A percentile compares a stretch with the other conserved stretches of the same genome.
Conservation (phyloP, 208 protist species). For the Crithidia acanthocephali region DNA sequence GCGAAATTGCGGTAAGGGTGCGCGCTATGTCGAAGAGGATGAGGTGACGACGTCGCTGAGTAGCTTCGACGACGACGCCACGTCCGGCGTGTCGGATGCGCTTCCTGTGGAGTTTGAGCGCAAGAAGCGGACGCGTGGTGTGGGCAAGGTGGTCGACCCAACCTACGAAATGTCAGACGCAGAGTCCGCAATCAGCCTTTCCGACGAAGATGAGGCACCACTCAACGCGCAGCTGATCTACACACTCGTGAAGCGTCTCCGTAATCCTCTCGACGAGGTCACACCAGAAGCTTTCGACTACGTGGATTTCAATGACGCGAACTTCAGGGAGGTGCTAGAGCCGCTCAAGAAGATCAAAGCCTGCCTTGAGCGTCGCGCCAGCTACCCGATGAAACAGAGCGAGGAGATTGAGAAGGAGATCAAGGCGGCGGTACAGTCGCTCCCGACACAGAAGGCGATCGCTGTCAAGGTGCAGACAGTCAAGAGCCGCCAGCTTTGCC, state of each 20-base stretch:
- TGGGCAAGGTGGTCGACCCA: constrained; percentile 20
- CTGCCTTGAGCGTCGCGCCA: constrained; percentile 50
- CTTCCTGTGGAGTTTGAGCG: constrained; percentile 30
- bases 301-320: constrained; percentile 53
- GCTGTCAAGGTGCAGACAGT: constrained; percentile 40
- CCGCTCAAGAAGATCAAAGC: constrained; percentile 45
- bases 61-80: constrained; percentile 18
- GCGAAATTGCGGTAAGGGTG: constrained; percentile 17
- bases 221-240: constrained; percentile 62
- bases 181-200: constrained; percentile 24
- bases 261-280: constrained; percentile 35
- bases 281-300: constrained; percentile 46
- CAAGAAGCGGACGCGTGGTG: constrained; percentile 10
- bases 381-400: constrained; percentile 33
- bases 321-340: constrained; percentile 48
- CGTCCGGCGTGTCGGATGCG: constrained; percentile 12
- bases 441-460: constrained; percentile 44
- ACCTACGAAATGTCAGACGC: constrained; percentile 21
- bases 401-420: constrained; percentile 23
- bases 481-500: constrained; percentile 25
- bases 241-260: constrained; percentile 32
- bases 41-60: constrained; percentile 20
- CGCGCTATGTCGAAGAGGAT: neutral
- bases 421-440: constrained; percentile 41
- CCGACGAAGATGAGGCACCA: constrained; percentile 39